Conservation (phyloP, 1,284 basidiomycete species). For the Puccinia hordei region DNA sequence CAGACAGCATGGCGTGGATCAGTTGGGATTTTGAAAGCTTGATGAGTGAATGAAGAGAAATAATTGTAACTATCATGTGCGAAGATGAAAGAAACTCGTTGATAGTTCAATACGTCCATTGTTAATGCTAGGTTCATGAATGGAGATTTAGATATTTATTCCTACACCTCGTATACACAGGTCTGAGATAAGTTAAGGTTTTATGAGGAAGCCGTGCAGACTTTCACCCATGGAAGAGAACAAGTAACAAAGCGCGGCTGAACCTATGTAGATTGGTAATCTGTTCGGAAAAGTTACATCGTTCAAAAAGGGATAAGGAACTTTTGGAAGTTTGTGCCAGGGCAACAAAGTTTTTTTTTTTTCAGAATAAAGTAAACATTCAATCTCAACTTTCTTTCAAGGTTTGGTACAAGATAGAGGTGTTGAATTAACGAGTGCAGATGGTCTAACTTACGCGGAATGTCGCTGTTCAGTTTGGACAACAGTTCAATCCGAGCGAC, state of each 20-base stretch:
- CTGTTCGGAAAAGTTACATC: neutral
- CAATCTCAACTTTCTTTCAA: too few relatives aligned
- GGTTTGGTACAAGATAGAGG: neutral
- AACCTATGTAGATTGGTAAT: neutral
- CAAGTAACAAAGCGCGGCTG: neutral
- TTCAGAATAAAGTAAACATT: neutral
- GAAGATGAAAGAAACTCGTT: too few relatives aligned
- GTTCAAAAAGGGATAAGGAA: constrained; percentile 24
- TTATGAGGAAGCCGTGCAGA: neutral
- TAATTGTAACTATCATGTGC: too few relatives aligned
- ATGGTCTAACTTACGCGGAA: neutral
- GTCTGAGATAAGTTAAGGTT: neutral
- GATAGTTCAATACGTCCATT: too few relatives aligned
- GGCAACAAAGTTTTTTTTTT: neutral
- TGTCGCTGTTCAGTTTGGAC: neutral
- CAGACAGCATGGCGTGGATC: too few relatives aligned
- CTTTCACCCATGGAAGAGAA: neutral
- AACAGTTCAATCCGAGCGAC: neutral
- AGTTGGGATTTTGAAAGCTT: too few relatives aligned
- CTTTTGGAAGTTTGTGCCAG: neutral
- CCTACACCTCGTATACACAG: too few relatives aligned
- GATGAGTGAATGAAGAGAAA: too few relatives aligned
- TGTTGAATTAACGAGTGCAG: neutral
- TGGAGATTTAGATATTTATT: too few relatives aligned
- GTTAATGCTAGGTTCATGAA: too few relatives aligned